Evolutionary conservation across 495 filamentous ascomycete species (phyloP).

Genomic region (Podospora pseudopauciseta): DNA sequence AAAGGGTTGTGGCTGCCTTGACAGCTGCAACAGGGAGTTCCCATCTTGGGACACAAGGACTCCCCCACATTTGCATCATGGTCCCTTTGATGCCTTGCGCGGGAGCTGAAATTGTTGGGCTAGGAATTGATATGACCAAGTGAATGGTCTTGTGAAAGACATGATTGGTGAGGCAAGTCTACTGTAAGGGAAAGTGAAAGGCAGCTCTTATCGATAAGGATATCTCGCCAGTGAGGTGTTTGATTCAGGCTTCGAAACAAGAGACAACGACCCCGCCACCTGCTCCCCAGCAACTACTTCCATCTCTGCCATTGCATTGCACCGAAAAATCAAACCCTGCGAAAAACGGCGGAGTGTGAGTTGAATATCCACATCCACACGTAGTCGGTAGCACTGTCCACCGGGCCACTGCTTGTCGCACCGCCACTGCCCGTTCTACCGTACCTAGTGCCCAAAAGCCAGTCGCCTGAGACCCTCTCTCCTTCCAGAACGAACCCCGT

Average conservation of each 20-base stretch:
- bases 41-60: not conserved
- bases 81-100: not conserved
- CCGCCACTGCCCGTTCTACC: not conserved
- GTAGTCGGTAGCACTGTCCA: not conserved
- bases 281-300: not conserved
- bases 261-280: not conserved
- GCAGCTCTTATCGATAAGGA: not conserved
- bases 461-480: not conserved
- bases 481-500: constrained; percentile 2
- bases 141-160: not conserved
- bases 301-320: not conserved
- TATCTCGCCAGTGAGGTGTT: not conserved
- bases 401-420: not conserved
- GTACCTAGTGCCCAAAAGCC: not conserved
- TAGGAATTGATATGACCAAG: not conserved
- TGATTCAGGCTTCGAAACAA: not conserved
- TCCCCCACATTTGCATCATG: not conserved
- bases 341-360: not conserved
- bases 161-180: not conserved
- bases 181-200: not conserved
- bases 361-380: not conserved
- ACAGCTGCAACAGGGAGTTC: not conserved
- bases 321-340: not conserved
- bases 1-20: not conserved
- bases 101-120: not conserved